Evolutionary conservation across 208 protist genomes (phyloP), one percentile per base, ranked within the genome.

Genomic region (Acanthamoeba triangularis): DNA sequence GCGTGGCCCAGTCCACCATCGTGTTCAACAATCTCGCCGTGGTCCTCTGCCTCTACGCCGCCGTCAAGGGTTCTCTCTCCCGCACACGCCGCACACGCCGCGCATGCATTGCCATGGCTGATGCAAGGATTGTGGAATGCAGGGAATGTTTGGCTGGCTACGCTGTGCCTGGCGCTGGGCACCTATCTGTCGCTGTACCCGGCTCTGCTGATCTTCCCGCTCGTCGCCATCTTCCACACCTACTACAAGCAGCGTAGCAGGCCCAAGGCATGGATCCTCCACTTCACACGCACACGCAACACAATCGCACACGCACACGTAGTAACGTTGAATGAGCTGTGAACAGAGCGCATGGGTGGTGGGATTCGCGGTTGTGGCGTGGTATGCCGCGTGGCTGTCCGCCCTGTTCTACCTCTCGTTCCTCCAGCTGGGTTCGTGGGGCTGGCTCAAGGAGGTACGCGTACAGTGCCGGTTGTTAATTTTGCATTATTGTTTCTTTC

Each of bases 1-100:
- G 91, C 28, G 91, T 95, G n/a, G 65, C 91, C 28, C 72, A 56
- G 37, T 95, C 91, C n/a, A 82, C 74, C 49, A 82, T 95, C 65
- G 56, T 95, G 30, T 95, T 95, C 69, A 95, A 95, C 91, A 95
- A 95, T 37, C 76, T 95, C 14, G 72, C 91, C 41, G 76, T 95
- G 28, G 33, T 87, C 10, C 72, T 87, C 23, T 95, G 72, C 54
- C 91, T 95, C 30, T 95, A 95, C 56, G 65, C 74, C 23, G 91
- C 91, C 54, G 56, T 95, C n/a, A 82, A 72, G 52, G 90, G 90
- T 94, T 54, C 35, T n/a, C 44, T 1, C 44, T 47, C 44, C 7
- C 44, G 2, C n/a, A n/a, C n/a, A n/a, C n/a, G n/a, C n/a, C n/a
- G n/a, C 8, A 23, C 11, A 3, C 56, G 56, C 49, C 49, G 49